Conservation (phyloP, 352 stramenopile genomes). For the Globisporangium nagaii region DNA sequence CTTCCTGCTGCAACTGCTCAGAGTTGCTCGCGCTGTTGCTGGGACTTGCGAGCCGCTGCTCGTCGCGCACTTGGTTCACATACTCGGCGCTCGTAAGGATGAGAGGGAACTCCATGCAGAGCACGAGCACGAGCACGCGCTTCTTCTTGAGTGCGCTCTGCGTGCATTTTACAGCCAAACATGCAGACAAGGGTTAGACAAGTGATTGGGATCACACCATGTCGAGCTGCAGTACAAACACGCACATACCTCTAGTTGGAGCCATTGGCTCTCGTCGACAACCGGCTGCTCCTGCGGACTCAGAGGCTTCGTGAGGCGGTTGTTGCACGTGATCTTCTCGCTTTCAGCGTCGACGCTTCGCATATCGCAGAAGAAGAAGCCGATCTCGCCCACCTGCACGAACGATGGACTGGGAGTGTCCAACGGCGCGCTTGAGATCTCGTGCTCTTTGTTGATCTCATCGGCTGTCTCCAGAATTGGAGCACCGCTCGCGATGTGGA, state of each 20-base stretch:
- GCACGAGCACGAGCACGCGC: constrained; percentile 41
- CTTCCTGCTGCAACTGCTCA: neutral
- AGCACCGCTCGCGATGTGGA: no score
- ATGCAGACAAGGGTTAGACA: no score
- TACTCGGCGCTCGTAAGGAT: constrained; percentile 47
- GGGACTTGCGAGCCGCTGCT: neutral
- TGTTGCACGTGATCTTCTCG: constrained; percentile 65
- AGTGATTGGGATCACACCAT: no score
- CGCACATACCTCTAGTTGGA: constrained; percentile 40
- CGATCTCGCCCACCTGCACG: constrained; percentile 38
- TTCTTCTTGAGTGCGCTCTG: constrained; percentile 65
- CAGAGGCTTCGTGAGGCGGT: constrained; percentile 41
- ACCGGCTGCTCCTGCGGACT: constrained; percentile 43
- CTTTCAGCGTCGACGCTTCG: constrained; percentile 24
- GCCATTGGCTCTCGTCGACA: constrained; percentile 66
- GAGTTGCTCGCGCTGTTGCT: neutral
- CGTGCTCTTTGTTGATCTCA: no score
- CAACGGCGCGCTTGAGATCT: neutral
- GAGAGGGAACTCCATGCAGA: constrained; percentile 65
- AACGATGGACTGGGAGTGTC: constrained; percentile 10
- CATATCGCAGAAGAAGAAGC: constrained; percentile 68
- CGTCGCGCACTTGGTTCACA: constrained; percentile 41
- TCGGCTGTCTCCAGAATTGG: no score
- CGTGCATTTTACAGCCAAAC: neutral
- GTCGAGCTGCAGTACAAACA: neutral